Evolutionary conservation across 2,329 filamentous ascomycete genomes (phyloP).

Genomic region (Epichloe typhina): DNA sequence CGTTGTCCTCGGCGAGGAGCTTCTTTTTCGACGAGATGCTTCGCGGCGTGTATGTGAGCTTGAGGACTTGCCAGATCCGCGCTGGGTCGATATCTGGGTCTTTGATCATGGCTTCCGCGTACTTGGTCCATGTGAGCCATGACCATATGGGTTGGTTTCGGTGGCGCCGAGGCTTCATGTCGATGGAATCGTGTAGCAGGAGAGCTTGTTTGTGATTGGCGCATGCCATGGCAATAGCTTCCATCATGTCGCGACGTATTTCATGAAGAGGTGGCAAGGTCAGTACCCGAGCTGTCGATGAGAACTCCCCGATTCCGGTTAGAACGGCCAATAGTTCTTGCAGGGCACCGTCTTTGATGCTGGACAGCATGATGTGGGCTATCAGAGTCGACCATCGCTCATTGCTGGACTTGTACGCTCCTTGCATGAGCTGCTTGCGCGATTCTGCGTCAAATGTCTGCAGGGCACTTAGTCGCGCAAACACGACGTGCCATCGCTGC

Average conservation of each 20-base stretch:
- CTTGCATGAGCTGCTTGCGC: constrained; percentile 5
- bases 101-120: constrained; percentile 20
- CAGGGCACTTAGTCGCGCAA: constrained; percentile 7
- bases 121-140: constrained; percentile 21
- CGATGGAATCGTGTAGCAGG: constrained; percentile 11
- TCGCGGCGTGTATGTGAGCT: constrained; percentile 6
- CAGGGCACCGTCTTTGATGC: constrained; percentile 1
- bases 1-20: constrained; percentile 3
- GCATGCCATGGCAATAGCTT: constrained; percentile 9
- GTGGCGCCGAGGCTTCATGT: not conserved
- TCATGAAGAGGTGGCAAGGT: constrained; percentile 2
- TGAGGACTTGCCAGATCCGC: constrained; percentile 17
- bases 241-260: constrained; percentile 5
- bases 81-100: constrained; percentile 14
- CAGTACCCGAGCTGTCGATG: constrained; percentile 4
- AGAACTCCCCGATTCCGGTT: constrained; percentile 7
- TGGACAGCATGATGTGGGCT: constrained; percentile 3
- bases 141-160: constrained; percentile 11
- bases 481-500: constrained; percentile 13
- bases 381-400: constrained; percentile 11
- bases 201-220: constrained; percentile 15
- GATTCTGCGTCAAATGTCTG: constrained; percentile 2
- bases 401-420: constrained; percentile 5
- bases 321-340: constrained; percentile 8
- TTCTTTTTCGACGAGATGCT: not conserved